A percentile compares a stretch with the other conserved stretches of the same genome.
Evolutionary conservation across 2,329 filamentous ascomycete species (phyloP).

Genomic region (Aspergillus ustus): DNA sequence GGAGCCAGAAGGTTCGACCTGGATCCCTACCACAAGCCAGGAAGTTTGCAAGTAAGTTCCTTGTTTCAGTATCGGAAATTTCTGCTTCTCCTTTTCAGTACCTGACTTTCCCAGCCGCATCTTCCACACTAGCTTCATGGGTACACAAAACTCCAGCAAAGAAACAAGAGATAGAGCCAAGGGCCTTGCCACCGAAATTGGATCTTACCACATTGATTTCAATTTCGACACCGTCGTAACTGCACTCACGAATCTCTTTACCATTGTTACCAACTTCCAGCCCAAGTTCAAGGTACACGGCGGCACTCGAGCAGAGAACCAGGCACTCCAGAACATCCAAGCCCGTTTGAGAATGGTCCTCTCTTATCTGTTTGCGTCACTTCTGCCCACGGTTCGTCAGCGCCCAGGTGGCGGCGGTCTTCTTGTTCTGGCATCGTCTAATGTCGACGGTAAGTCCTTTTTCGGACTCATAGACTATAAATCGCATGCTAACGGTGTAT

Average conservation of each 20-base stretch:
- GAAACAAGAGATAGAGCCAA: conserved; percentile 71
- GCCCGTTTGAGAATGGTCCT: conserved; percentile 69
- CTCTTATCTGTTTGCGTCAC: conserved; percentile 67
- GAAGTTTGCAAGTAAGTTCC: conserved; percentile 57
- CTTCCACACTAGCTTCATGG: conserved; percentile 72
- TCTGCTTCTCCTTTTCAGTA: not conserved
- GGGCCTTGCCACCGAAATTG: conserved; percentile 64
- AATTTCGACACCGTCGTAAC: conserved; percentile 72
- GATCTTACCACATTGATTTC: conserved; percentile 72
- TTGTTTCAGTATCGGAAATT: not conserved
- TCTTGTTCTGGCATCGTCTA: conserved; percentile 70
- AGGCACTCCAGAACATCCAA: conserved; percentile 71
- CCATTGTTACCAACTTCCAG: conserved; percentile 62
- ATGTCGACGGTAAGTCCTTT: conserved; percentile 57
- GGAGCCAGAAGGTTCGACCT: conserved; percentile 51
- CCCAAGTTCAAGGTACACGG: conserved; percentile 68
- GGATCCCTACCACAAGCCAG: conserved; percentile 61
- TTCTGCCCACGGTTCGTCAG: conserved; percentile 63
- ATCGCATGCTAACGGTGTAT: conserved; percentile 13
- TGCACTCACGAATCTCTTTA: conserved; percentile 64
- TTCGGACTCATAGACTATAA: not conserved
- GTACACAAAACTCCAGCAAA: conserved; percentile 67
- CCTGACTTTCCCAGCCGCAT: conserved; percentile 44
- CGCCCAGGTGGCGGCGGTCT: conserved; percentile 62
- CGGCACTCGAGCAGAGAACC: conserved; percentile 64